A percentile compares a stretch with the other conserved stretches of the same genome.
Conservation (phyloP, 2,329 filamentous ascomycete species). For the Claviceps purpurea region DNA sequence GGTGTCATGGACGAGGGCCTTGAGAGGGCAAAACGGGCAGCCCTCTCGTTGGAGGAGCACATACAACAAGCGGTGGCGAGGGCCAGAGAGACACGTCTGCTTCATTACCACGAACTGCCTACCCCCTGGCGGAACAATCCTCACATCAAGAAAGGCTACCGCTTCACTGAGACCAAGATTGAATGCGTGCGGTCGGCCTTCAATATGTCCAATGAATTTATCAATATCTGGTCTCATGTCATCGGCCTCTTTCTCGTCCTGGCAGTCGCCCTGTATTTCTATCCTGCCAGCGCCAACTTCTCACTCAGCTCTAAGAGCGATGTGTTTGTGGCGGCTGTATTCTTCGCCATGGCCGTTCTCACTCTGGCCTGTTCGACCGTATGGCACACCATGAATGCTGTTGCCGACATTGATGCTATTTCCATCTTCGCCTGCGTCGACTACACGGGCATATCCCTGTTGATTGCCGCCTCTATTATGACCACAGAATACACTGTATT, state of each 20-base stretch:
- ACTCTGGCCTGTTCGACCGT: conserved; percentile 89
- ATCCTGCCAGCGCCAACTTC: conserved; percentile 80
- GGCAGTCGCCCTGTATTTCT: conserved; percentile 87
- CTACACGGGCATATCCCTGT: conserved; percentile 90
- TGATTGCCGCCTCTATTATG: conserved; percentile 93
- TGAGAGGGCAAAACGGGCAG: conserved; percentile 69
- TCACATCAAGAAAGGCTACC: conserved; percentile 82
- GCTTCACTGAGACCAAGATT: conserved; percentile 82
- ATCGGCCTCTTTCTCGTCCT: conserved; percentile 82
- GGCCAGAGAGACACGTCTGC: conserved; percentile 68
- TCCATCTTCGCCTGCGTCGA: conserved; percentile 96
- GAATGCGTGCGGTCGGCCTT: conserved; percentile 81
- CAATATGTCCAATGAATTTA: conserved; percentile 75
- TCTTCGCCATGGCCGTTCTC: conserved; percentile 92
- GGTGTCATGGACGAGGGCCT: conserved; percentile 71
- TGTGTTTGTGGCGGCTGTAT: conserved; percentile 79
- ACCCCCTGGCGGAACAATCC: conserved; percentile 90
- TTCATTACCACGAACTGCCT: conserved; percentile 82
- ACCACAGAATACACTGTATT: conserved; percentile 98
- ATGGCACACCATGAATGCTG: conserved; percentile 98
- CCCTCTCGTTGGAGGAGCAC: conserved; percentile 69
- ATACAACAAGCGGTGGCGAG: conserved; percentile 64
- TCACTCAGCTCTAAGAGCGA: conserved; percentile 75
- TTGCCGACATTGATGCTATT: conserved; percentile 77
- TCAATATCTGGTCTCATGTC: conserved; percentile 97